A percentile compares a stretch with the other conserved stretches of the same genome.
Evolutionary conservation across 2,329 filamentous ascomycete genomes (phyloP).

Genomic region (Stemphylium lycopersici): DNA sequence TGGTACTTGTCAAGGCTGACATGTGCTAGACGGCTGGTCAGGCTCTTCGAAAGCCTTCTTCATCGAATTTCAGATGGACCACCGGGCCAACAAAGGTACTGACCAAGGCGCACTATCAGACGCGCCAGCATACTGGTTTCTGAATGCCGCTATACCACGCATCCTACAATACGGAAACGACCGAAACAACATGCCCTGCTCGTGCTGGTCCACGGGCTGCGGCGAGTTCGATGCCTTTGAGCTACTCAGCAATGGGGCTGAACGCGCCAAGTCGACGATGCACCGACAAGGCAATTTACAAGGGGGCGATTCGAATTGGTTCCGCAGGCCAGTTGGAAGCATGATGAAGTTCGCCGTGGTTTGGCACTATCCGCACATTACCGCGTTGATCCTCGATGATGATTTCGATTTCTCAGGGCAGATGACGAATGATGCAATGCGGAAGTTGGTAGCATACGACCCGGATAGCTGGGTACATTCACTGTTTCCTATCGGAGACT

Average conservation of each 20-base stretch:
- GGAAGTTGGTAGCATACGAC: constrained; percentile 45
- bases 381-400: constrained; percentile 46
- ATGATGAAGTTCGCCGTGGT: constrained; percentile 66
- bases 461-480: constrained; percentile 46
- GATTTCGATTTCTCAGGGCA: constrained; percentile 45
- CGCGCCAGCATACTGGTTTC: constrained; percentile 77
- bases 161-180: constrained; percentile 69
- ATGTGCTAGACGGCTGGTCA: constrained; percentile 67
- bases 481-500: constrained; percentile 46
- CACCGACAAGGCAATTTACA: constrained; percentile 63
- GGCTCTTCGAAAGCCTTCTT: constrained; percentile 75
- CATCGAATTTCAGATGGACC: constrained; percentile 72
- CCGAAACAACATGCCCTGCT: constrained; percentile 59
- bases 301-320: constrained; percentile 74
- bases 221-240: constrained; percentile 80
- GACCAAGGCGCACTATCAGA: constrained; percentile 58
- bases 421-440: constrained; percentile 44
- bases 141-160: constrained; percentile 75
- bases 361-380: constrained; percentile 42
- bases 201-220: constrained; percentile 73
- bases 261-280: constrained; percentile 72
- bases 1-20: not conserved
- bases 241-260: constrained; percentile 68
- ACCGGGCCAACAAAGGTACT: constrained; percentile 39
- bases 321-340: constrained; percentile 65